Evolutionary conservation across 2,329 filamentous ascomycete genomes (phyloP).

Genomic region (Aspergillus costaricaensis): DNA sequence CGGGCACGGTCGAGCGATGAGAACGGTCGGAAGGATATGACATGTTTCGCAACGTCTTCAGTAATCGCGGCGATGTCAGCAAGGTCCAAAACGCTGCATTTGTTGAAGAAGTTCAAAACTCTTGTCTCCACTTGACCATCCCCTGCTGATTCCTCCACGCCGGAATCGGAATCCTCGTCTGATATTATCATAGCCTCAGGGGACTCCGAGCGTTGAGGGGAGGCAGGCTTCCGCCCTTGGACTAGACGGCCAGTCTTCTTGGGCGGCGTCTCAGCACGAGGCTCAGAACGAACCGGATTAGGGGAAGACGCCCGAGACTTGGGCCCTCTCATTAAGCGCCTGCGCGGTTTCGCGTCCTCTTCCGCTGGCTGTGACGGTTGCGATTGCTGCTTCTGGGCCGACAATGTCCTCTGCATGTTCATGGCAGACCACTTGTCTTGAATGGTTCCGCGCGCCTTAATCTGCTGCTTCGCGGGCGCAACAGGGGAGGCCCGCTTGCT

Average conservation of each 20-base stretch:
- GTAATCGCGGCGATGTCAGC: slow-evolving; percentile 78
- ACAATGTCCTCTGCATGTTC: slow-evolving; percentile 38
- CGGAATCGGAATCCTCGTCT: slow-evolving; percentile 46
- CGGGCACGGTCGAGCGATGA: slow-evolving; percentile 64
- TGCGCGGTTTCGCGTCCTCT: slow-evolving; percentile 35
- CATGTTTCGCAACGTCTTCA: slow-evolving; percentile 65
- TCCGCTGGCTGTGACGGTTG: slow-evolving; percentile 19
- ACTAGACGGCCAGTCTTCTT: slow-evolving; percentile 47
- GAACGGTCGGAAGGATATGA: slow-evolving; percentile 78
- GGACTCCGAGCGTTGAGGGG: slow-evolving; percentile 36
- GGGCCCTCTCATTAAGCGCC: slow-evolving; percentile 43
- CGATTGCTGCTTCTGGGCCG: slow-evolving; percentile 20
- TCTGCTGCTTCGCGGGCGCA: slow-evolving; percentile 51
- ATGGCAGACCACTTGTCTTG: slow-evolving; percentile 60
- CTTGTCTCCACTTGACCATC: slow-evolving; percentile 50
- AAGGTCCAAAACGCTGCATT: slow-evolving; percentile 71
- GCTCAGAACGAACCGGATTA: slow-evolving; percentile 15
- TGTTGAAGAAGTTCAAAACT: slow-evolving; percentile 81
- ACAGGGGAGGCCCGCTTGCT: slow-evolving; percentile 23
- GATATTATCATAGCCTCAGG: slow-evolving; percentile 46
- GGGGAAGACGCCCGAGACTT: slow-evolving; percentile 34
- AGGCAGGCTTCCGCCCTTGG: slow-evolving; percentile 48
- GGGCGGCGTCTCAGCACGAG: slow-evolving; percentile 23
- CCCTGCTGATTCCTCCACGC: slow-evolving; percentile 43
- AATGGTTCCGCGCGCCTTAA: slow-evolving; percentile 59